A percentile compares a stretch with the other conserved stretches of the same genome.
Evolutionary conservation across 176 grass and related monocot genomes (phyloP).

Genomic region (Tuctoria greenei): DNA sequence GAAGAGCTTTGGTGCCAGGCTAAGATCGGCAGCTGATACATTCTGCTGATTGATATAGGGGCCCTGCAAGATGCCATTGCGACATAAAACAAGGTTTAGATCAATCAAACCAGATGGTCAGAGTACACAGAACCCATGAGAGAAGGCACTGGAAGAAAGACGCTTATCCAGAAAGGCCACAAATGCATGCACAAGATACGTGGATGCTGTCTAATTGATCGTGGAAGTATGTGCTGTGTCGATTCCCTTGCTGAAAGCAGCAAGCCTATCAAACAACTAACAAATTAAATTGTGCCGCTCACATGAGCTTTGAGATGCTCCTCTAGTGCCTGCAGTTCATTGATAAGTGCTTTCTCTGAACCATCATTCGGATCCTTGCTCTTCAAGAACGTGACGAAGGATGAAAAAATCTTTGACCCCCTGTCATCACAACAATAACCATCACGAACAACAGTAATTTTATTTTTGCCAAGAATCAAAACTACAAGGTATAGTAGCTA

Average conservation of each 20-base stretch:
- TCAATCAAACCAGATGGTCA: neutral
- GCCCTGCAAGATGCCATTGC: conserved; percentile 46
- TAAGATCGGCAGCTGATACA: conserved; percentile 60
- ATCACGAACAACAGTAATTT: neutral
- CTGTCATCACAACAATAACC: conserved; percentile 40
- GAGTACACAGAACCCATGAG: neutral
- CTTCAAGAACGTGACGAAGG: conserved; percentile 75
- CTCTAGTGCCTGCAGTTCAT: conserved; percentile 63
- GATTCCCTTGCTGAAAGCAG: conserved; percentile 6
- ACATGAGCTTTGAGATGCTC: conserved; percentile 86
- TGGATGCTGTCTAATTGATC: neutral
- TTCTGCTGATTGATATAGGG: conserved; percentile 72
- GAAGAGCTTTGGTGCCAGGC: conserved; percentile 78
- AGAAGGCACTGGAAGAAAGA: conserved; percentile 17
- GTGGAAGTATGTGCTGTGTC: neutral
- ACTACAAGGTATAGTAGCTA: neutral
- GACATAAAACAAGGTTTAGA: neutral
- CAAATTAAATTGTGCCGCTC: neutral
- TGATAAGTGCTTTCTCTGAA: conserved; percentile 57
- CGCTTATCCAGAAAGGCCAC: conserved; percentile 18
- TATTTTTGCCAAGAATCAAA: neutral
- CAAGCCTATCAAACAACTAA: neutral
- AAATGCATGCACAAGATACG: neutral
- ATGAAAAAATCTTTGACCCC: conserved; percentile 80
- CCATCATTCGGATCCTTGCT: conserved; percentile 84